Evolutionary conservation across 2,329 filamentous ascomycete species (phyloP), one percentile per base, ranked within the genome.

Genomic region (Sarocladium strictum): DNA sequence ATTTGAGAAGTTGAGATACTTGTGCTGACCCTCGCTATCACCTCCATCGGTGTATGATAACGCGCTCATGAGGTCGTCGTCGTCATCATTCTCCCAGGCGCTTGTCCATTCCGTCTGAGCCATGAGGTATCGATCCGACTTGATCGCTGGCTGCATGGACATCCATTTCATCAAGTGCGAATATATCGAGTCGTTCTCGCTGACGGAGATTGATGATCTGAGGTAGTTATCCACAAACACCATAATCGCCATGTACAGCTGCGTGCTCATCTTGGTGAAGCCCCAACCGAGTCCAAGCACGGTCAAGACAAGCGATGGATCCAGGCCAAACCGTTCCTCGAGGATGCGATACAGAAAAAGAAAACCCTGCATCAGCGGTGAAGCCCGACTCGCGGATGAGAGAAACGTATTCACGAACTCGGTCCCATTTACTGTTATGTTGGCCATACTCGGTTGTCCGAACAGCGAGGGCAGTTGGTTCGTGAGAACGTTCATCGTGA

Each of bases 1-100:
- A 57, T 77, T 80, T 3, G 80, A 79, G 65, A 84, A 84, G 63
- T 84, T 84, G 51, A 83, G 75, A 60, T 78, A 81, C 54, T 63
- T 65, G 27, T 58, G 62, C 11, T 64, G 63, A n/a, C 67, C 69
- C 1, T 63, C 62, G 2, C 68, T 71, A 14, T 71, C 71, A 14
- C 72, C 72, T 27, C 73, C 71, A 11, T 70, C 61, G 10, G 67
- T 65, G 17, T 66, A 70, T 12, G 66, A 64, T 7, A 75, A 62
- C 2, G 70, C 65, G 45, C 56, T 59, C n/a, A 74, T 70, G 2
- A 51, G 71, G 64, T 57, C 58, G 56, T 77, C 73, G 33, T 76
- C 73, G 53, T 83, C 69, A 41, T 72, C 77, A 45, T 78, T 77
- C 40, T 81, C 80, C 80, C 81, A 84, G 0, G 78, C 77, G 17